Evolutionary conservation across 2,329 filamentous ascomycete genomes (phyloP), one percentile per base, ranked within the genome.

Genomic region (Exophiala xenobiotica): DNA sequence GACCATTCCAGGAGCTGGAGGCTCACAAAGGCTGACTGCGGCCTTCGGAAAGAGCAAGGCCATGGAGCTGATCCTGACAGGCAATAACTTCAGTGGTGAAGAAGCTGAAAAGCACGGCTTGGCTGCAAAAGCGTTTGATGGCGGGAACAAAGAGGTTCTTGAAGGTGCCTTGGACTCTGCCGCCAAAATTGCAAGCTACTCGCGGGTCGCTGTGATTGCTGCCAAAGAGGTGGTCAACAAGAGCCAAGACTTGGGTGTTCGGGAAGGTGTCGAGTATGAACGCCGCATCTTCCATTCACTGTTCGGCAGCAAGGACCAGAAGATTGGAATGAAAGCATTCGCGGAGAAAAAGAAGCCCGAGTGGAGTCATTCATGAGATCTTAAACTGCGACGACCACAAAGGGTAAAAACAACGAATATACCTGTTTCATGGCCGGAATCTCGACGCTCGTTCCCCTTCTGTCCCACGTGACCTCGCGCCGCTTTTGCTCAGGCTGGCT

Each of bases 211-310:
- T 1, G 83, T 95, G 52, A 84, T 90, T 74, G 93, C 88, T 8
- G 86, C 82, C 51, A 99, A 99, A 79, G 93, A 99, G 78, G 92
- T 93, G n/a, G 92, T 99, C 49, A 96, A 97, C 70, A 97, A 96
- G 84, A 96, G 90, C 70, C 91, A 97, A 77, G 93, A 99, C 64
- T 73, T 96, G 61, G 78, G 86, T 3, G 74, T 99, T 53, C 77
- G 87, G 62, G 93, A 97, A 65, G 93, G 93, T 11, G 87, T 99
- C 1, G 93, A 99, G 74, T 97, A 84, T 72, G 93, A 99, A 80
- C 80, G 93, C 67, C 82, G 91, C 46, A 79, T 97, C 26, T 99
- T 99, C 78, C 93, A 99, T 72, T 81, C 85, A 20, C 67, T 96
- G 65, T 99, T 99, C 74, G 93, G 92, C 18, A 95, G 87, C 68